Evolutionary conservation across 2,329 filamentous ascomycete species (phyloP).

Genomic region (Microcyclospora tardicrescens): DNA sequence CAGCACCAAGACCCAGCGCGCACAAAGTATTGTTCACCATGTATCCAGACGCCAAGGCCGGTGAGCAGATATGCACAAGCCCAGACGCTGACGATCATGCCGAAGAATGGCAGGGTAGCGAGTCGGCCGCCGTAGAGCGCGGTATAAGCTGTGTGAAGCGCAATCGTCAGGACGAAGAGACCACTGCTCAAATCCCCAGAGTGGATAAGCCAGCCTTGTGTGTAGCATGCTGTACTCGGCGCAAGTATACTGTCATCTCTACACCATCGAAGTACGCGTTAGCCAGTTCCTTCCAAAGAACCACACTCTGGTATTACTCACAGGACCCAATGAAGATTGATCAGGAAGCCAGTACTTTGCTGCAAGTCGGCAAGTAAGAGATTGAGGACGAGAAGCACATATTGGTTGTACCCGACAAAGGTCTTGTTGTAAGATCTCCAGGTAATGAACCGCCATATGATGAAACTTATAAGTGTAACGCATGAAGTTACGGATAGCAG

Average conservation of each 20-base stretch:
- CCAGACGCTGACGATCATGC: conserved; percentile 41
- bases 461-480: conserved; percentile 18
- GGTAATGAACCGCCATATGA: conserved; percentile 17
- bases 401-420: conserved; percentile 42
- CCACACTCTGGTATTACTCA: no score
- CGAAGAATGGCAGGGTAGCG: conserved; percentile 39
- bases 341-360: conserved; percentile 50
- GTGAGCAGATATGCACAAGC: conserved; percentile 46
- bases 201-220: conserved; percentile 57
- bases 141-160: conserved; percentile 51
- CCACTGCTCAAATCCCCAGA: conserved; percentile 54
- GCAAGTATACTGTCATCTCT: conserved; percentile 41
- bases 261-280: no score
- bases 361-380: conserved; percentile 55
- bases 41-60: conserved; percentile 36
- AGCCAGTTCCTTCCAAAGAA: no score
- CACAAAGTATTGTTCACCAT: conserved; percentile 42
- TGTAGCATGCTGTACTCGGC: conserved; percentile 43
- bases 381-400: conserved; percentile 57
- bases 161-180: conserved; percentile 54
- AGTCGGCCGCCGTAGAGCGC: conserved; percentile 46
- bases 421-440: conserved; percentile 21
- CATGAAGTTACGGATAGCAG: conserved; percentile 19
- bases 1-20: conserved; percentile 57
- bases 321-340: conserved; percentile 47